Base-by-base conservation (phyloP, 2,329 filamentous ascomycete species). In the Sordariomycetes sp. region DNA sequence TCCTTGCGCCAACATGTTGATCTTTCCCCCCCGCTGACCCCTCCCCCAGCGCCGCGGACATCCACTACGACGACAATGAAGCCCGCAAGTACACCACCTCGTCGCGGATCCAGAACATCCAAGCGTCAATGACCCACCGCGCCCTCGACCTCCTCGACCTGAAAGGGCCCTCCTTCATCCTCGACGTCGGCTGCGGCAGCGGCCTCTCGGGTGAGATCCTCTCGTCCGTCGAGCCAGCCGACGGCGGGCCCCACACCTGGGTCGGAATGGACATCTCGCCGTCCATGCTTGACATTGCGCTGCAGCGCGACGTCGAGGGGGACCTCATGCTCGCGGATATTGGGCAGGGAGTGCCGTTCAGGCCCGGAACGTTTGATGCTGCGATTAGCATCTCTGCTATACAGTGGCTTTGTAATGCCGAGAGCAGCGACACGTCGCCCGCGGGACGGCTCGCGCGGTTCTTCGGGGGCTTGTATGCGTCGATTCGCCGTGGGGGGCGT, bases 391-490 rank as follows among this genome's bases (percentile, higher is more conserved):
- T 99, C 68, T 90, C 84, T 63, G 94, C 94, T 0, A 87, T 99
- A n/a, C 94, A 99, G 71, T 99, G 94, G 94, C 78, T 99, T 34
- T 99, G 94, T 71, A 97, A 96, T 70, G 94, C 92, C 48, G 94
- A 97, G 70, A 88, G 81, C 59, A 89, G 83, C 66, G 90, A 95
- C 54, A 91, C 94, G 0, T 88, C 81, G 1, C 87, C 90, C 1
- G 81, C 87, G 32, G 89, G 87, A 0, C 76, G 94, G 6, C 72
- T 99, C 28, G 80, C 82, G 4, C 78, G 92, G 52, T 99, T 99
- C 68, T 99, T 99, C 70, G 90, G 95, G 65, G 90, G 90, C 0
- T 72, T 99, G 1, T 99, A 97, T 71, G 87, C 90, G 0, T 85
- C 84, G 60, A 73, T 99, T 61, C 83, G 85, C 61, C 78, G 94